Base-by-base conservation (phyloP, 1,139 yeast genomes). In the Kluyveromyces sp. region DNA sequence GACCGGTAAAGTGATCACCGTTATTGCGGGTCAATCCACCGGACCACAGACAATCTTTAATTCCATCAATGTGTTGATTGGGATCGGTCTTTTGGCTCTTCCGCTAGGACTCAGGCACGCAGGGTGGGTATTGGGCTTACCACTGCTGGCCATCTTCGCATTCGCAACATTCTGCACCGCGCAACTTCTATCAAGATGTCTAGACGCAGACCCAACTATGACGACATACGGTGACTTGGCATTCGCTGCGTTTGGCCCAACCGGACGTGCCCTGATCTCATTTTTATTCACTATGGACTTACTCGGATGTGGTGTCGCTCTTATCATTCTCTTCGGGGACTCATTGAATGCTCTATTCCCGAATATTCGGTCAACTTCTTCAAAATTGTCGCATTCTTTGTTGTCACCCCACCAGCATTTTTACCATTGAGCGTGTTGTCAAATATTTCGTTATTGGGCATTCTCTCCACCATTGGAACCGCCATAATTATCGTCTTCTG, bases 151-250 rank as follows among this genome's bases (percentile, higher is more conserved):
- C 0, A 48, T 72, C 0, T 77, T 88, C 50, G 89, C 95, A 0
- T 46, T 73, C 4, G 65, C 78, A 8, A 87, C 96, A 0, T 74
- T 74, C 50, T 71, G 77, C 51, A 82, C 96, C 0, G 96, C 96
- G n/a, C 70, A 65, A 49, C 70, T 73, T 63, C 71, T 77, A 38
- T 79, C 85, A 7, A 72, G 72, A 50, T 79, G 85, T 51, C 68
- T 87, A 76, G 89, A 83, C 54, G 79, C 84, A 1, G 90, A 87
- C 61, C 77, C 74, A 7, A 79, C 90, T 0, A 71, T 90, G 53
- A 82, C 82, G 75, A 86, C 96, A 0, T 90, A 89, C 63, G 95
- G 95, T 4, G 97, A 89, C 64, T 71, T 86, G 55, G 94, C 90
- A 5, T 81, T 77, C 56, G 89, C 86, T 4, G 82, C 92, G 1